phyloP scores from a whole-genome alignment of 768 basidiomycete species.

The Trametes meyenii region DNA sequence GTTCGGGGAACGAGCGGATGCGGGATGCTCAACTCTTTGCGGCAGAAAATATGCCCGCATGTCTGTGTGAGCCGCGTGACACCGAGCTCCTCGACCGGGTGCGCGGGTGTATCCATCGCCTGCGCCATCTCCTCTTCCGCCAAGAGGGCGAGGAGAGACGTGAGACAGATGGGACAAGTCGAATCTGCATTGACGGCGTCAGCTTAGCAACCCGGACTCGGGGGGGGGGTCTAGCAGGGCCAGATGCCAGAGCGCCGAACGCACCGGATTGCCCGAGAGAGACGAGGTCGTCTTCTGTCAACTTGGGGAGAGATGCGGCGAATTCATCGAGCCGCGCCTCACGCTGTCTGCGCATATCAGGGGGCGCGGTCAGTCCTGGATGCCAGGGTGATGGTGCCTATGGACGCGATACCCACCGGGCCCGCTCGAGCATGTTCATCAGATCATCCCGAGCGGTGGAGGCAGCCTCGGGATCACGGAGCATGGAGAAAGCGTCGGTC shows the following conservation, averaged over 20 bases:
- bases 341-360: constrained; percentile 3
- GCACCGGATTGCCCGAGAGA: constrained; percentile 26
- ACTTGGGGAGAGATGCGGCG: constrained; percentile 24
- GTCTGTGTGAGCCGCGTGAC: constrained; percentile 56
- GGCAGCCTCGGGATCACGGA: constrained; percentile 12
- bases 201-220: neutral
- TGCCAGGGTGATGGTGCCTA: neutral
- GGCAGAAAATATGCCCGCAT: constrained; percentile 71
- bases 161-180: constrained; percentile 76
- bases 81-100: constrained; percentile 68
- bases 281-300: constrained; percentile 28
- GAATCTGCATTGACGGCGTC: constrained; percentile 49
- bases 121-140: constrained; percentile 74
- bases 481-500: constrained; percentile 20
- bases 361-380: neutral
- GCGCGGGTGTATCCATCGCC: constrained; percentile 80
- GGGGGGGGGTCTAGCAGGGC: neutral
- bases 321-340: constrained; percentile 12
- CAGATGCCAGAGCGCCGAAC: neutral
- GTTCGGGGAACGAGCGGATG: neutral
- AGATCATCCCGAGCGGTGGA: constrained; percentile 3
- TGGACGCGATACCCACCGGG: constrained; percentile 14
- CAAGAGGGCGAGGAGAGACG: constrained; percentile 64
- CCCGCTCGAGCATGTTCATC: constrained; percentile 1
- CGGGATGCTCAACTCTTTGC: constrained; percentile 63